Evolutionary conservation across 129 eudicot species (phyloP), one percentile per base, ranked within the genome.

Genomic region (Flaveria sonorensis): DNA sequence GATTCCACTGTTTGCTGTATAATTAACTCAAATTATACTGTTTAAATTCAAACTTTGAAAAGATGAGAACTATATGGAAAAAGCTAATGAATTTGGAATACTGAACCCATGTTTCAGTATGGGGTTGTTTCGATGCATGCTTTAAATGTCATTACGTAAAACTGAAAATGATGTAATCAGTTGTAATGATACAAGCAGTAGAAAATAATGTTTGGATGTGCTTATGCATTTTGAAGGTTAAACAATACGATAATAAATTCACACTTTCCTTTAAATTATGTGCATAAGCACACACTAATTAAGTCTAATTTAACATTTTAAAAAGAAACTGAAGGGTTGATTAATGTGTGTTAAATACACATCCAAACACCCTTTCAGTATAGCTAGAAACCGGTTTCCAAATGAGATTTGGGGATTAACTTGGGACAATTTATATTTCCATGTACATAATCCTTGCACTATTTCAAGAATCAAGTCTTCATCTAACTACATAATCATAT

Each of bases 1-100:
- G 96, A 86, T 64, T 91, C 98, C 84, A 94, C 68, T 21, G 92
- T 91, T 94, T 94, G 98, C 98, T 94, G 93, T 85, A 82, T 75
- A 86, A 76, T 55, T 65, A 80, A 76, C 73, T 39, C 21, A 36
- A 50, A 40, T 42, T 18, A 13, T 46, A 55, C 4, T 13, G 51
- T 55, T 65, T 28, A 43, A 66, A 42, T 18, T 46, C 43, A 45
- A n/a, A 23, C 8, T 61, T 47, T 30, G 65, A 71, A 20, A 21
- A 14, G 40, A 7, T 32, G 52, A 57, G 24, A 46, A 48, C 24
- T 52, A 63, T 32, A 74, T 3, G 18, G 32, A 16, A 39, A 64
- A 66, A 3, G 13, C n/a, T 14, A 19, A 67, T 21, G 12, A 24
- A 10, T 45, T 72, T 53, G 16, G 20, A 57, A 32, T 24, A 20